Evolutionary conservation across 768 basidiomycete genomes (phyloP).

Genomic region (Saitozyma sp.): DNA sequence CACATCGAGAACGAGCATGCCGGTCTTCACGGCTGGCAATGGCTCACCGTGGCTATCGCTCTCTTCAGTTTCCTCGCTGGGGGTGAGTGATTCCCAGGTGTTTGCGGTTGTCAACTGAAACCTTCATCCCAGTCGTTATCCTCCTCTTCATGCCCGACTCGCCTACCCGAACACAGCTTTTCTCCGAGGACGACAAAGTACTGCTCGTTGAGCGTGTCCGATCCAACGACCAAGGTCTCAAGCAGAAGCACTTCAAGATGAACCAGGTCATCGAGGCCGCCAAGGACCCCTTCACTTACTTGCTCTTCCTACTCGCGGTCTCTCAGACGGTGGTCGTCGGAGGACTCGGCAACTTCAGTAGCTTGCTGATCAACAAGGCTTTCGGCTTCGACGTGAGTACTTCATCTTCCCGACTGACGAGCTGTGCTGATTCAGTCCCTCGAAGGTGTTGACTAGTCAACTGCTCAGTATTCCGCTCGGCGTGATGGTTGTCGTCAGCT

Average conservation of each 20-base stretch:
- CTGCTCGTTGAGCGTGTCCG: conserved; percentile 60
- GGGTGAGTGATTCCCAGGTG: conserved; percentile 1
- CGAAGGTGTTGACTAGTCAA: conserved; percentile 54
- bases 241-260: conserved; percentile 58
- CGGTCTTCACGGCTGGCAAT: conserved; percentile 28
- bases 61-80: conserved; percentile 15
- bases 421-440: too few species aligned
- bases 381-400: conserved; percentile 42
- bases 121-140: conserved; percentile 16
- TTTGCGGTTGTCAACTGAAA: neutral
- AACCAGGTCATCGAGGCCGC: conserved; percentile 55
- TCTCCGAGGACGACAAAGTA: conserved; percentile 54
- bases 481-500: conserved; percentile 1
- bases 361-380: conserved; percentile 26
- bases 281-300: conserved; percentile 57
- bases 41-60: conserved; percentile 24
- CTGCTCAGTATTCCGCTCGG: conserved; percentile 15
- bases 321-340: conserved; percentile 51
- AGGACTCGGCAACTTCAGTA: conserved; percentile 33
- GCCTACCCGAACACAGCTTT: conserved; percentile 23
- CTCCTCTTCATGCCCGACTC: conserved; percentile 28
- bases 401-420: too few species aligned
- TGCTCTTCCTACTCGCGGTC: conserved; percentile 57
- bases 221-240: conserved; percentile 60
- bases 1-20: conserved; percentile 9